Base-by-base conservation (phyloP, 148 eudicot genomes). In the Diospyros lotus region DNA sequence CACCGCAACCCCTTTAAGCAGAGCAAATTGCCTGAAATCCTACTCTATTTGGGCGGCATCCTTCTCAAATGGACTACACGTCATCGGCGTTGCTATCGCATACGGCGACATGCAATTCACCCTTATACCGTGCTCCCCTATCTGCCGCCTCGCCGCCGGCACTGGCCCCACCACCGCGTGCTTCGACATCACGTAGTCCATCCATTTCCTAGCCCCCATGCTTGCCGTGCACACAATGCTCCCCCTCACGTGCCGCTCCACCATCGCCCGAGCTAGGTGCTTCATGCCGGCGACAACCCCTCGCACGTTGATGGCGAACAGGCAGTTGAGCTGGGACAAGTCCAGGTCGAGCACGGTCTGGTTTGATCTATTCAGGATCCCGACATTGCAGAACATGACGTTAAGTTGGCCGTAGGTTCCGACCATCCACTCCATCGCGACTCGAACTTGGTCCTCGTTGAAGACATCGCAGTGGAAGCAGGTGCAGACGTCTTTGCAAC, bases 381-480 rank as follows among this genome's bases (percentile, higher is more conserved):
- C 83, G 2, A 79, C 77, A 14, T 80, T 80, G 69, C 80, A 72
- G 60, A 80, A 76, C 83, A 80, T 76, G 72, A 80, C 67, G 59
- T 80, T 76, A 0, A 80, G 73, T 55, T 72, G 75, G 64, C 79
- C 79, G 59, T 80, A 53, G 28, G 53, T 76, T 50, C 52, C 63
- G 40, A 72, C 76, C 13, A 79, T 76, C 60, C 58, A 67, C 7
- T 80, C 70, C 73, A 80, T 77, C 70, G 75, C 28, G 70, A 58
- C 39, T 60, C 39, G 66, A 43, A 80, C 83, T 43, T 80, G 73
- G 7, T 76, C 64, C 48, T 80, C 73, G 68, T 80, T 78, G 9
- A 75, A 78, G n/a, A 79, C 70, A 12, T 78, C 82, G 41, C 75
- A 69, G 2, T 78, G 78, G 0, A 78, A 78, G 10, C 78, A 76